phyloP scores from a whole-genome alignment of 2,329 filamentous ascomycete species.

The Periconia digitata region DNA sequence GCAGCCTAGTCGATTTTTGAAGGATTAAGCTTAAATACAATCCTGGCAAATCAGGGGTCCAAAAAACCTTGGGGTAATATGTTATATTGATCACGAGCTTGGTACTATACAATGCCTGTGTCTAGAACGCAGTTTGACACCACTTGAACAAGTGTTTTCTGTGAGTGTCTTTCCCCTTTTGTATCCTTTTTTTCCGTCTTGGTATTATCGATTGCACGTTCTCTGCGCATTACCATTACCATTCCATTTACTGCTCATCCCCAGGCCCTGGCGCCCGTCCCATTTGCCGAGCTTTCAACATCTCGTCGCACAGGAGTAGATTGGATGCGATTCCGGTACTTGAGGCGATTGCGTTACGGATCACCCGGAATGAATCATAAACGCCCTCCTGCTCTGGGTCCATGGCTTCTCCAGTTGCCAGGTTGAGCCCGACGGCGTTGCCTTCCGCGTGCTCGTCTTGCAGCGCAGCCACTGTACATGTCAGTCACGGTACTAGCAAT shows the following conservation, averaged over 20 bases:
- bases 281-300: constrained; percentile 98
- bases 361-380: constrained; percentile 92
- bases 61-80: constrained; percentile 5
- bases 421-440: constrained; percentile 81
- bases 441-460: constrained; percentile 86
- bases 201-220: constrained; percentile 4
- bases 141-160: background rate
- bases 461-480: constrained; percentile 69
- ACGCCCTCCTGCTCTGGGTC: constrained; percentile 90
- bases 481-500: constrained; percentile 13
- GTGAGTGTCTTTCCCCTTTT: constrained; percentile 4
- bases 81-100: constrained; percentile 15
- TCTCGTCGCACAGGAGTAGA: constrained; percentile 90
- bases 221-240: background rate
- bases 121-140: constrained; percentile 7
- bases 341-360: constrained; percentile 91
- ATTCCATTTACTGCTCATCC: constrained; percentile 21
- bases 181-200: constrained; percentile 1
- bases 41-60: constrained; percentile 10
- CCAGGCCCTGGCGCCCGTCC: constrained; percentile 36
- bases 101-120: constrained; percentile 13
- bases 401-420: constrained; percentile 89
- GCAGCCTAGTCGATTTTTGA: background rate
- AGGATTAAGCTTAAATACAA: constrained; percentile 18
- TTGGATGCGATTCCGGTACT: constrained; percentile 95